Evolutionary conservation across 306 rosid genomes (phyloP).

Genomic region (Prinsepia uniflora): DNA sequence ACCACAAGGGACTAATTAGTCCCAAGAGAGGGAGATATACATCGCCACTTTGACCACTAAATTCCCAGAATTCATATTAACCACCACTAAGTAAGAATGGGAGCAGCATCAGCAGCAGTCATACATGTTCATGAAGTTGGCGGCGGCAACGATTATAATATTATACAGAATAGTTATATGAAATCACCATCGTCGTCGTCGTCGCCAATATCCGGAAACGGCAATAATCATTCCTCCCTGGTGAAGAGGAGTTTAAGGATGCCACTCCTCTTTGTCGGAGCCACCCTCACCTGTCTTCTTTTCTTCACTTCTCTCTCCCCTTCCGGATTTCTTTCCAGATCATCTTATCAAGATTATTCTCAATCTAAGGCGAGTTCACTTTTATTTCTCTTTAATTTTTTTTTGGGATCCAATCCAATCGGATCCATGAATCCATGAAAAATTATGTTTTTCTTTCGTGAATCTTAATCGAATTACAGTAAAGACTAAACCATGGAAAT

Average conservation of each 20-base stretch:
- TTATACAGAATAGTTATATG: background rate
- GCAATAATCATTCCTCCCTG: background rate
- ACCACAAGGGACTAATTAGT: too few species aligned
- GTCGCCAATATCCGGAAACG: background rate
- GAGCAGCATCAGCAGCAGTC: too few species aligned
- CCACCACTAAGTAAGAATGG: too few species aligned
- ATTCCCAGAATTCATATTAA: too few species aligned
- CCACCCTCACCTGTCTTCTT: slow-evolving; percentile 29
- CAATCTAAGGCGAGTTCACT: slow-evolving; percentile 7
- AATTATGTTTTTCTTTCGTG: too few species aligned
- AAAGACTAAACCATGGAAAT: too few species aligned
- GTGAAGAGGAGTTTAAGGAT: slow-evolving; percentile 14
- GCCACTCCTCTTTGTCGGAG: slow-evolving; percentile 27
- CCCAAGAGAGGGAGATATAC: too few species aligned
- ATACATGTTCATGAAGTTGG: background rate
- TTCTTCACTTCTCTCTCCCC: slow-evolving; percentile 31
- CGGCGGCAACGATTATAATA: background rate
- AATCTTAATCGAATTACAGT: too few species aligned
- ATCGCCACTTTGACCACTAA: too few species aligned
- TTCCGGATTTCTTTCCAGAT: slow-evolving; percentile 30
- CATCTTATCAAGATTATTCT: slow-evolving; percentile 24
- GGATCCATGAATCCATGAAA: too few species aligned
- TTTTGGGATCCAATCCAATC: too few species aligned
- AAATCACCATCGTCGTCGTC: background rate
- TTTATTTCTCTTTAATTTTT: too few species aligned